Evolutionary conservation across 768 basidiomycete species (phyloP).

Genomic region (Mycena leptocephala): DNA sequence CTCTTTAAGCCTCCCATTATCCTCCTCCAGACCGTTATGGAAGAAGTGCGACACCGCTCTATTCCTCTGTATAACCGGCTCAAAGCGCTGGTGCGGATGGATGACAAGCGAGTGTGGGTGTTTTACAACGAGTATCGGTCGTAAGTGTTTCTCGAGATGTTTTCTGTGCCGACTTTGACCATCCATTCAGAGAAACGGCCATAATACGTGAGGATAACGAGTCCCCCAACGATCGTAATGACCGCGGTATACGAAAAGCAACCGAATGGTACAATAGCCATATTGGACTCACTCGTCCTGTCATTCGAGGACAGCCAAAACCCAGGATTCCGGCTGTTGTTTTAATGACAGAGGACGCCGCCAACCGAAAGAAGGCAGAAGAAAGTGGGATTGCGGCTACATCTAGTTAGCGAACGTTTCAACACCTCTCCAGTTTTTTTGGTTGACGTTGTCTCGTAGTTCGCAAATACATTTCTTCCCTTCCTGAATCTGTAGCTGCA

Average conservation of each 20-base stretch:
- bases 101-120: constrained; percentile 89
- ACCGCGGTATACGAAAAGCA: constrained; percentile 93
- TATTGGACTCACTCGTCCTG: constrained; percentile 67
- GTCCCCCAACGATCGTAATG: constrained; percentile 95
- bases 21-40: constrained; percentile 94
- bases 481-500: constrained; percentile 66
- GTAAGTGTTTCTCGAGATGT: constrained; percentile 61
- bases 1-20: constrained; percentile 87
- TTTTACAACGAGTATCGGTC: constrained; percentile 92
- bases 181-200: constrained; percentile 77
- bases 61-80: constrained; percentile 94
- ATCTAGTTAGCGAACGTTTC: constrained; percentile 66
- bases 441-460: constrained; percentile 58
- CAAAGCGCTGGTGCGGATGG: constrained; percentile 86
- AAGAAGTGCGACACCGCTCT: constrained; percentile 96
- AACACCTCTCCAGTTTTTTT: neutral
- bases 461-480: constrained; percentile 85
- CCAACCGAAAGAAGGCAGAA: constrained; percentile 85
- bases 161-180: neutral
- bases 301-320: constrained; percentile 64
- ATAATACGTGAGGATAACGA: constrained; percentile 84
- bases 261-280: constrained; percentile 91
- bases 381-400: constrained; percentile 71
- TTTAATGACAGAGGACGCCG: constrained; percentile 92
- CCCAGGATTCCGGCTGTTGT: constrained; percentile 74